Base-by-base conservation (phyloP, 139 green algal genomes). In the Picochlorum sp. region DNA sequence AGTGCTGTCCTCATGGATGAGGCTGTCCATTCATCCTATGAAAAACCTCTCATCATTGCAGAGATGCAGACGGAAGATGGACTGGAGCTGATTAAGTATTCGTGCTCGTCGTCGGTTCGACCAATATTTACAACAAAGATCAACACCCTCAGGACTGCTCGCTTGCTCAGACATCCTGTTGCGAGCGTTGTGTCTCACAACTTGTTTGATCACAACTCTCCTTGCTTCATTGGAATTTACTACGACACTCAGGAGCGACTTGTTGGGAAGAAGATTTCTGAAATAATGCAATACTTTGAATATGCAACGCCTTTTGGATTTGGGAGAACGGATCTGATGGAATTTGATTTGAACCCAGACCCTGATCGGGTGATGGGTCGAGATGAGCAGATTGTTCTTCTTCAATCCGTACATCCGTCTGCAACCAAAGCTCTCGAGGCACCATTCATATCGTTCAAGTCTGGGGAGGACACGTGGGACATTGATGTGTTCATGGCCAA, bases 61-160 rank as follows among this genome's bases (percentile, higher is more conserved):
- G 58, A 65, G 11, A 32, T 65, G 13, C 58, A 65, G 23, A 18
- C 20, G 6, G 57, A 26, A 24, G 69, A 80, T 37, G 77, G 74
- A 9, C 49, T 75, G 46, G 64, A 57, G 3, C 59, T 84, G 49
- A 50, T 89, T 4, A 65, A 74, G 49, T 81, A 80, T 56, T 56
- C 69, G 16, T 88, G 82, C 76, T 77, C 68, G 37, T 44, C 32
- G 16, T 67, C 77, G 4, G 59, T 83, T 4, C 49, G 83, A 13
- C 60, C 82, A 1, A 56, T 88, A 20, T 78, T 81, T 13, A 88
- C 80, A 9, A 64, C 34, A 34, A 69, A 69, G 37, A 28, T 88
- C 20, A 86, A 82, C 50, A 77, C 82, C 7, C 68, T 73, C 9
- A 63, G 77, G 73, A 32, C 20, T 57, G 58, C 23, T 18, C n/a